These are phyloP conservation scores for Eremothecium gossypii DNA, from an alignment of 1,139 yeast species.

Conservation along the genomic window DNA sequence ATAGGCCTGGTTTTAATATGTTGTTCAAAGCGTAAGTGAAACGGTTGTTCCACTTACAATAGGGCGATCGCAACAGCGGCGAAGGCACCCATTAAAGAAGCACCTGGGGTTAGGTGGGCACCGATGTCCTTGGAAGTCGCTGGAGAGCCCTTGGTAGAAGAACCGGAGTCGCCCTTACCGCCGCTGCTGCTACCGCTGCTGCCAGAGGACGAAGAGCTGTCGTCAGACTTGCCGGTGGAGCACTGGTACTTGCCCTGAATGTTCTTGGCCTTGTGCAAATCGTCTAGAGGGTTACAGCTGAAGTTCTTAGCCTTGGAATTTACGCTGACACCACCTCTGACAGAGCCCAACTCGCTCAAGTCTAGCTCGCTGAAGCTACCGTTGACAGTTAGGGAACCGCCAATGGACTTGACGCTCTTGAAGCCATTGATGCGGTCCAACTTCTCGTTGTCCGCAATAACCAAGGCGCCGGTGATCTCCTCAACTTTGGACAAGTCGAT, in stretches of 20 bases:
- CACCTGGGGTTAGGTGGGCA: slow-evolving; percentile 35
- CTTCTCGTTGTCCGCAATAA: slow-evolving; percentile 71
- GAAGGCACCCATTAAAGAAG: slow-evolving; percentile 47
- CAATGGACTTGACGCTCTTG: slow-evolving; percentile 60
- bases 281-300: slow-evolving; percentile 70
- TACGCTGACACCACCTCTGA: slow-evolving; percentile 85
- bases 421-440: slow-evolving; percentile 63
- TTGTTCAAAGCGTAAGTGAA: no score
- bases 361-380: slow-evolving; percentile 80
- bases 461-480: slow-evolving; percentile 79
- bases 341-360: slow-evolving; percentile 60
- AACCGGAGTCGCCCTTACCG: slow-evolving; percentile 17
- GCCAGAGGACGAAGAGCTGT: slow-evolving; percentile 43
- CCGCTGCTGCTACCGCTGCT: slow-evolving; percentile 27
- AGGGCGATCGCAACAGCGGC: slow-evolving; percentile 59
- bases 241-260: slow-evolving; percentile 84
- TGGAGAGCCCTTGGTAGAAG: slow-evolving; percentile 16
- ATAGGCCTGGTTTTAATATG: no score
- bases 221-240: slow-evolving; percentile 44
- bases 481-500: slow-evolving; percentile 63
- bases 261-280: slow-evolving; percentile 59
- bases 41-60: slow-evolving; percentile 36
- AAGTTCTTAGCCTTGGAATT: slow-evolving; percentile 64
- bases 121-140: slow-evolving; percentile 26
- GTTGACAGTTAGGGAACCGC: slow-evolving; percentile 75